phyloP scores from a whole-genome alignment of 2,329 filamentous ascomycete species.

The Apiospora sp. region DNA sequence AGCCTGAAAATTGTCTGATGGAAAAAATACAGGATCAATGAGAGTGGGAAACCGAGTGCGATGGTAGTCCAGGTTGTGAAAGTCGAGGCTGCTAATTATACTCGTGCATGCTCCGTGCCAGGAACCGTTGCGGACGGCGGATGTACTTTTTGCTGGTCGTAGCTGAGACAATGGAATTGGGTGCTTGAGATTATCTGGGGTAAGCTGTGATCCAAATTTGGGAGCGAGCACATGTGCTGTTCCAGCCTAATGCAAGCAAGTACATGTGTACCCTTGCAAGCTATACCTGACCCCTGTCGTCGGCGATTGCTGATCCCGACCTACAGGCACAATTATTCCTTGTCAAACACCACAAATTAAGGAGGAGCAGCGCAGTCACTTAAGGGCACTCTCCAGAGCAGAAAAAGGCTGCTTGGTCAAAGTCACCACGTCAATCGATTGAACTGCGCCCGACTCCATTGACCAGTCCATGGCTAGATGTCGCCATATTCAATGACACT shows the following conservation, averaged over 20 bases:
- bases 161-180: slow-evolving; percentile 8
- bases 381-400: neutral
- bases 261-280: neutral
- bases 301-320: slow-evolving; percentile 14
- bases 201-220: slow-evolving; percentile 19
- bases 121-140: neutral
- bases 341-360: slow-evolving; percentile 6
- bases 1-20: neutral
- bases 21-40: neutral
- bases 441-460: neutral
- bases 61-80: neutral
- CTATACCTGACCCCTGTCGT: neutral
- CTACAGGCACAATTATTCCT: neutral
- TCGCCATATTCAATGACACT: slow-evolving; percentile 23
- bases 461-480: neutral
- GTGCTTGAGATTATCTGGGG: slow-evolving; percentile 8
- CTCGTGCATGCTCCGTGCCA: neutral
- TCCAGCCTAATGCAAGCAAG: slow-evolving; percentile 1
- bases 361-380: neutral
- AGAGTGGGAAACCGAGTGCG: neutral
- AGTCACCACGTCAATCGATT: neutral
- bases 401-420: neutral
- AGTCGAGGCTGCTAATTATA: neutral
- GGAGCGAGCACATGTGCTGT: neutral
- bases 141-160: neutral